A percentile compares a stretch with the other conserved stretches of the same genome.
phyloP scores from a whole-genome alignment of 257 asterid species.

The Salvia rosmarinus region DNA sequence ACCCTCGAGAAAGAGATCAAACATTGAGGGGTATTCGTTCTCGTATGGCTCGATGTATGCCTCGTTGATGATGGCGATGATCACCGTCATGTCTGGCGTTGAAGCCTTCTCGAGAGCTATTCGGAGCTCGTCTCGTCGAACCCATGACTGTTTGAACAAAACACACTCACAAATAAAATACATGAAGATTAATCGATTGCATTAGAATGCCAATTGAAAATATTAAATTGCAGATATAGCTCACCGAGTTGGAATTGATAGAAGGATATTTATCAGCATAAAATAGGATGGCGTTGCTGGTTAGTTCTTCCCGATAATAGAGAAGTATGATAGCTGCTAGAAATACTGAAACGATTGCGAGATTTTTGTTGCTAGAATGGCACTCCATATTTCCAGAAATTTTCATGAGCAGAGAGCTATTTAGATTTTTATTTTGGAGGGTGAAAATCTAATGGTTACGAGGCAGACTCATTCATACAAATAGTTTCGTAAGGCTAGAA shows the following conservation, averaged over 20 bases:
- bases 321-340: background rate
- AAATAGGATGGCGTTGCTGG: background rate
- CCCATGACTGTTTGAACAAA: background rate
- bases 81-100: slow-evolving; percentile 58
- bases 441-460: too few relatives aligned
- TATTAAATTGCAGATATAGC: background rate
- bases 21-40: slow-evolving; percentile 56
- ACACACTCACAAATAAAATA: too few relatives aligned
- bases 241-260: background rate
- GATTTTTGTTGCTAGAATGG: background rate
- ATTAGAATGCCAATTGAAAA: background rate
- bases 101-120: slow-evolving; percentile 57
- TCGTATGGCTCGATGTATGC: slow-evolving; percentile 65
- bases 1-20: slow-evolving; percentile 77
- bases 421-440: too few relatives aligned
- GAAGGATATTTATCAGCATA: background rate
- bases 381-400: slow-evolving; percentile 4
- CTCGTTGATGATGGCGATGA: slow-evolving; percentile 58
- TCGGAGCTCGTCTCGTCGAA: slow-evolving; percentile 42
- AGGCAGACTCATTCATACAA: too few relatives aligned
- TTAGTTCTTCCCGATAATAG: background rate
- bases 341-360: background rate
- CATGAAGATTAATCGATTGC: background rate
- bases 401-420: background rate
- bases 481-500: too few relatives aligned